Evolutionary conservation across 2,329 filamentous ascomycete genomes (phyloP).

Genomic region (Pseudogymnoascus sp.): DNA sequence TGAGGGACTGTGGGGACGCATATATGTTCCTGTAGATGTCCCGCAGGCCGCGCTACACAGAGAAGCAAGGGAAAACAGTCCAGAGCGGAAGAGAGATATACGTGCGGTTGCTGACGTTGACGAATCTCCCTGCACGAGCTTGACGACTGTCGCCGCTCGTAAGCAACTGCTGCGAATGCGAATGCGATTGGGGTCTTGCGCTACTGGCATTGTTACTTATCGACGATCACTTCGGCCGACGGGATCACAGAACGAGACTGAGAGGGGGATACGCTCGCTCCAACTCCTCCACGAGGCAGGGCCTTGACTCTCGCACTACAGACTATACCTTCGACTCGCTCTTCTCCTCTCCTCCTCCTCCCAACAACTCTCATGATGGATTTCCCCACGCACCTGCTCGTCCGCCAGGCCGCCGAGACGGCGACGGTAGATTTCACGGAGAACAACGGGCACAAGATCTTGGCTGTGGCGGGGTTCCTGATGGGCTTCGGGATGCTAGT

Average conservation of each 20-base stretch:
- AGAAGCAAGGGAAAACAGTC: not conserved
- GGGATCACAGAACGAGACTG: not conserved
- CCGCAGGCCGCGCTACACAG: not conserved
- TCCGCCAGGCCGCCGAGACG: not conserved
- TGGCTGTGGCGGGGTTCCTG: conserved; percentile 34
- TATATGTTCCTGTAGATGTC: conserved; percentile 5
- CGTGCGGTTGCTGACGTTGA: not conserved
- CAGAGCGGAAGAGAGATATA: not conserved
- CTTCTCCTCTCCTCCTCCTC: not conserved
- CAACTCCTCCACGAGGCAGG: not conserved
- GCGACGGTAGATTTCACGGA: conserved; percentile 21
- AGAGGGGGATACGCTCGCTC: not conserved
- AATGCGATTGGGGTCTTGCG: not conserved
- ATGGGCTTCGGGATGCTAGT: conserved; percentile 30
- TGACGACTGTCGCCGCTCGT: not conserved
- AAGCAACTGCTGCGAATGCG: not conserved
- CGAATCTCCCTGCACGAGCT: not conserved
- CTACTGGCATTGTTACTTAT: not conserved
- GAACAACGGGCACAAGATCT: conserved; percentile 31
- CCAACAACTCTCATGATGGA: not conserved
- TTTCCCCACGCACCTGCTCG: not conserved
- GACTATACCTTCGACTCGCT: not conserved
- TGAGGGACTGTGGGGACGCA: not conserved
- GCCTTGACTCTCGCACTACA: not conserved
- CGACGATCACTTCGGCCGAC: not conserved